Conservation (phyloP, 2,329 filamentous ascomycete species). For the Aureobasidium vineae region DNA sequence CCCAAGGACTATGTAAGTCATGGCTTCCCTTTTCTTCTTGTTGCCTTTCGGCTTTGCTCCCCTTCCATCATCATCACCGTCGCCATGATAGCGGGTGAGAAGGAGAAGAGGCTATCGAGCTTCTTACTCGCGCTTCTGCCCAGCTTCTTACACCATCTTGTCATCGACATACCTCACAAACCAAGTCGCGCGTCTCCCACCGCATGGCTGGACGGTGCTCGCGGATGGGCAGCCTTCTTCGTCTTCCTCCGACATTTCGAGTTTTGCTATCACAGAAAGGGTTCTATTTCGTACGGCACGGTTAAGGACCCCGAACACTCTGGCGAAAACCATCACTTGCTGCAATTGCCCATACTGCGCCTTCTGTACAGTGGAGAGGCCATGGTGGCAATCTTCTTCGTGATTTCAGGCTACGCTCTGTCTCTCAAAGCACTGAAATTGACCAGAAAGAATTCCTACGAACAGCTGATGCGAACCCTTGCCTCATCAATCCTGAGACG, state of each 20-base stretch:
- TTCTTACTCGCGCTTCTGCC: constrained; percentile 25
- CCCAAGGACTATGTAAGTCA: neutral
- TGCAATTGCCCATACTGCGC: constrained; percentile 57
- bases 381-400: constrained; percentile 61
- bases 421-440: constrained; percentile 42
- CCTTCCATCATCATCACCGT: neutral
- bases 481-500: constrained; percentile 32
- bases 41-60: neutral
- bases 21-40: neutral
- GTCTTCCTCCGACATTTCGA: constrained; percentile 64
- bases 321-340: constrained; percentile 36
- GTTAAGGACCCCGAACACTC: constrained; percentile 44
- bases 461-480: constrained; percentile 28
- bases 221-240: constrained; percentile 65
- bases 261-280: constrained; percentile 27
- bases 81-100: neutral
- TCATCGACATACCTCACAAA: constrained; percentile 1
- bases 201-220: constrained; percentile 63
- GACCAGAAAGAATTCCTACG: constrained; percentile 36
- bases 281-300: constrained; percentile 26
- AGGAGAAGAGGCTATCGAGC: constrained; percentile 10
- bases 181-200: constrained; percentile 38
- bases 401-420: constrained; percentile 61
- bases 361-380: constrained; percentile 57
- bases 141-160: constrained; percentile 17